Conservation (phyloP, 768 basidiomycete genomes). For the Lactarius sanguifluus region DNA sequence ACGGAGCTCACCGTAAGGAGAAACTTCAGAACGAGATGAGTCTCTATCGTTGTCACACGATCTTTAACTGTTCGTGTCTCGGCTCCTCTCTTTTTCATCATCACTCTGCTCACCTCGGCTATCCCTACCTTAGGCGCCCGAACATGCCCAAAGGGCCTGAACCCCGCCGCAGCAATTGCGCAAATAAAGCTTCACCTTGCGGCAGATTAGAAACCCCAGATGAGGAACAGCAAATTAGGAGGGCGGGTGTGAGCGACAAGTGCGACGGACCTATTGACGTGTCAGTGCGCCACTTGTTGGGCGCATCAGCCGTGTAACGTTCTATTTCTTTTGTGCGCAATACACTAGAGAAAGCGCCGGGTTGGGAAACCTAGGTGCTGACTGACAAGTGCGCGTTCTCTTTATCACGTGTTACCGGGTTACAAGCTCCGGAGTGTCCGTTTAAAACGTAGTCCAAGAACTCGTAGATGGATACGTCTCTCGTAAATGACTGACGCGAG, state of each 20-base stretch:
- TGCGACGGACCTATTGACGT: neutral
- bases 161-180: conserved; percentile 89
- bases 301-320: conserved; percentile 1
- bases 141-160: conserved; percentile 97
- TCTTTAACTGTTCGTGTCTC: conserved; percentile 77
- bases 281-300: conserved; percentile 15
- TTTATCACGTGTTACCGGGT: neutral
- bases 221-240: neutral
- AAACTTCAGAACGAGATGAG: conserved; percentile 94
- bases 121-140: conserved; percentile 57
- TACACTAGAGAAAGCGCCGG: conserved; percentile 11
- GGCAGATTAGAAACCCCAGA: conserved; percentile 49
- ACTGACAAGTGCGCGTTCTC: neutral
- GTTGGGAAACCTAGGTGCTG: neutral
- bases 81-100: conserved; percentile 31
- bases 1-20: conserved; percentile 80
- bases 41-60: conserved; percentile 97
- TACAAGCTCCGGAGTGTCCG: neutral
- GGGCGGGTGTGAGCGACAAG: neutral
- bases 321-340: conserved; percentile 10
- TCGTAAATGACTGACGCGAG: neutral
- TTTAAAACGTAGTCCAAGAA: neutral
- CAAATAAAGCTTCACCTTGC: conserved; percentile 92
- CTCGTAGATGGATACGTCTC: too few relatives aligned
- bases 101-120: neutral